Evolutionary conservation across 2,329 filamentous ascomycete species (phyloP).

Genomic region (Fusarium sp.): DNA sequence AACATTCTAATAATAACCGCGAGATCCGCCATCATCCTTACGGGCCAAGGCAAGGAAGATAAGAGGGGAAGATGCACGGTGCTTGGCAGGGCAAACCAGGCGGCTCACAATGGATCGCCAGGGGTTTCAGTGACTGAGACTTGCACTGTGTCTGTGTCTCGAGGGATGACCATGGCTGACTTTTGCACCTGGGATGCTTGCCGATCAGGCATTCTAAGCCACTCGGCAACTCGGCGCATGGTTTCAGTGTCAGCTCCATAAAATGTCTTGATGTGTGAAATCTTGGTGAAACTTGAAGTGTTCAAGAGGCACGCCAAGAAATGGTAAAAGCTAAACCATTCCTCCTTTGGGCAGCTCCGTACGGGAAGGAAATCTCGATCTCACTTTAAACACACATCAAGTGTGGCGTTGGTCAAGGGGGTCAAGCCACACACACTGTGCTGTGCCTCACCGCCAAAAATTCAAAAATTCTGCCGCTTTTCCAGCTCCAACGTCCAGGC

Average conservation of each 20-base stretch:
- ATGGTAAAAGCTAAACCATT: background rate
- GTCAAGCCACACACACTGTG: conserved; percentile 28
- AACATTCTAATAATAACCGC: conserved; percentile 34
- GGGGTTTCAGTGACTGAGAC: conserved; percentile 11
- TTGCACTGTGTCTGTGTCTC: conserved; percentile 12
- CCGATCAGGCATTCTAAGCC: conserved; percentile 11
- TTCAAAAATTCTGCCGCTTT: conserved; percentile 51
- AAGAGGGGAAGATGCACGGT: conserved; percentile 27
- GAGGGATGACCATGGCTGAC: background rate
- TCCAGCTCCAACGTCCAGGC: conserved; percentile 4
- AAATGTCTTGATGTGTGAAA: background rate
- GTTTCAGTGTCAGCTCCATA: background rate
- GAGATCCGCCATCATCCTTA: conserved; percentile 22
- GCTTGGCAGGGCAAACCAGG: background rate
- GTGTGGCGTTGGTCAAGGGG: conserved; percentile 12
- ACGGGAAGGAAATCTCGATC: background rate
- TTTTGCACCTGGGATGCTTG: conserved; percentile 9
- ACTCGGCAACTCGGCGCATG: conserved; percentile 1
- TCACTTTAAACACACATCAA: conserved; percentile 19
- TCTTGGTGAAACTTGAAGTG: background rate
- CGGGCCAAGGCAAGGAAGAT: background rate
- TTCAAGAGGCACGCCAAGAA: background rate
- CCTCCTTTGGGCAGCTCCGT: background rate
- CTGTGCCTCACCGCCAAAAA: conserved; percentile 52
- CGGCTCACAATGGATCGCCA: conserved; percentile 12